Evolutionary conservation across 306 rosid genomes (phyloP), one percentile per base, ranked within the genome.

Genomic region (Citrullus amarus): DNA sequence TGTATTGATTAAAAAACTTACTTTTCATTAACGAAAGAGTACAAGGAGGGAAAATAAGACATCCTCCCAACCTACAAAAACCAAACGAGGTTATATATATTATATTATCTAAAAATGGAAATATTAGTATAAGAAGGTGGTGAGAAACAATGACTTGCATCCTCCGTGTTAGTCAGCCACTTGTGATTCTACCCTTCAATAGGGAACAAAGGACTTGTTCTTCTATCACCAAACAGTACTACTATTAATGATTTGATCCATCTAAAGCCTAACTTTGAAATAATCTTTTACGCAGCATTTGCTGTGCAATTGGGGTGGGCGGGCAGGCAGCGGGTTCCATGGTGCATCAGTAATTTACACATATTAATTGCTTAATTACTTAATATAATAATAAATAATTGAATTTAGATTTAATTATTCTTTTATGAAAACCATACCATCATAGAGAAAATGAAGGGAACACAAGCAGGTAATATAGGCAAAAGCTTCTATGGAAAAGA

Each of bases 41-140:
- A 66, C 72, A 36, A 66, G 72, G 72, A 66, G 72, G 48, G 48
- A 66, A 66, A 66, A 66, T 36, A 66, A 66, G 72, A 66, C 72
- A 66, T 17, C 72, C 72, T 66, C 48, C 72, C 50, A 36, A 66
- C 48, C 48, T 66, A 36, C 48, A 66, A 66, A 62, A 66, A 66
- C 72, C 50, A 66, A 66, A 66, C 50, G 28, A 38, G 50, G 72
- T 66, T 38, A 66, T 38, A 16, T 66, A 66, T 38, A 38, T 36
- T 34, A 66, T 38, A 66, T 66, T 38, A 38, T 38, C 50, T 66
- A 66, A 36, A 17, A 66, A 38, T 18, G 50, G 48, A 66, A 38
- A 66, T 66, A 66, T 38, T 66, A 66, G 69, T 38, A 68, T 68
- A 68, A 41, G 32, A 38, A 38, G 72, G 72, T 39, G 22, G 72